Conservation (phyloP, 805 yeast species). For the Candida namnaoensis region DNA sequence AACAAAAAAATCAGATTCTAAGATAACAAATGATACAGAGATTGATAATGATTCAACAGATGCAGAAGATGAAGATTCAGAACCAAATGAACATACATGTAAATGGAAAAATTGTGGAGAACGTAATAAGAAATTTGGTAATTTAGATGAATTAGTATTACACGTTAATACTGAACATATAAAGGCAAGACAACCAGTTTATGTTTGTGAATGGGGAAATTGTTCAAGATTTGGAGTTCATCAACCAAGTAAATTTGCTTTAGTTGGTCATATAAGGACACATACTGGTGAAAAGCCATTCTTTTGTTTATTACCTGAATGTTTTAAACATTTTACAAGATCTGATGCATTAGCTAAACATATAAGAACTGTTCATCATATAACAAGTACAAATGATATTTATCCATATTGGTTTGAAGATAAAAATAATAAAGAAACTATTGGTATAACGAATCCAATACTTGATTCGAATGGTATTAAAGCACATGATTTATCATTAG, state of each 20-base stretch:
- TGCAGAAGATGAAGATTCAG: slow-evolving; percentile 3
- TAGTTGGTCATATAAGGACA: slow-evolving; percentile 52
- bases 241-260: slow-evolving; percentile 47
- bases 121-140: no score
- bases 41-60: slow-evolving; percentile 1
- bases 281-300: slow-evolving; percentile 66
- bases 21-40: background rate
- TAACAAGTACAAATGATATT: slow-evolving; percentile 5
- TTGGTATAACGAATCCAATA: background rate
- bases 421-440: no score
- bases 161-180: slow-evolving; percentile 5
- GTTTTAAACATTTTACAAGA: slow-evolving; percentile 49
- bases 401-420: background rate
- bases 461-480: no score
- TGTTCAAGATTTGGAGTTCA: slow-evolving; percentile 44
- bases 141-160: background rate
- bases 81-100: background rate
- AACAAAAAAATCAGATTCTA: background rate
- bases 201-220: slow-evolving; percentile 50
- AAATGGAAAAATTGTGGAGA: background rate
- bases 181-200: background rate
- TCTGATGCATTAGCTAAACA: slow-evolving; percentile 60
- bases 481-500: background rate
- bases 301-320: slow-evolving; percentile 58
- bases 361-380: slow-evolving; percentile 50